Evolutionary conservation across 2,329 filamentous ascomycete genomes (phyloP).

Genomic region (Bertia moriformis): DNA sequence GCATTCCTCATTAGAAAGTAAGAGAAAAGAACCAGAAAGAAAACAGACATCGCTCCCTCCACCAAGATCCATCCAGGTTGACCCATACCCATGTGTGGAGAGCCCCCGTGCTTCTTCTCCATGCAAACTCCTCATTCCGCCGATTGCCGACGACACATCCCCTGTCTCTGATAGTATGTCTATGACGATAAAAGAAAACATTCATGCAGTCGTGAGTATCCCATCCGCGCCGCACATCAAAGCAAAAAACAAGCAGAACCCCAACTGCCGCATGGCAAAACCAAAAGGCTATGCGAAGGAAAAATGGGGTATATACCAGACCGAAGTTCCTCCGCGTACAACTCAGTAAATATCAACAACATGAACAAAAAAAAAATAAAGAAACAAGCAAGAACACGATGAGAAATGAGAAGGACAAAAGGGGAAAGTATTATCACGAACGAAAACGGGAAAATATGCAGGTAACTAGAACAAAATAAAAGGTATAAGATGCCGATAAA

Average conservation of each 20-base stretch:
- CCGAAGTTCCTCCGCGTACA: not conserved
- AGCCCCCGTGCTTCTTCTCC: too few species aligned
- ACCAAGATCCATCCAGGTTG: not conserved
- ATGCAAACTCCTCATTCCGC: too few species aligned
- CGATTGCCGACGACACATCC: too few species aligned
- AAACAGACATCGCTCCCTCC: not conserved
- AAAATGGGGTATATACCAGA: conserved; percentile 1
- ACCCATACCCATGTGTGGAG: too few species aligned
- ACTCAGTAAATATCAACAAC: not conserved
- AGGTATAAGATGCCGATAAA: not conserved
- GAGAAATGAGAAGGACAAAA: not conserved
- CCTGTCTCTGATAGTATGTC: too few species aligned
- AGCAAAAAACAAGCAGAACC: too few species aligned
- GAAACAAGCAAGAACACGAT: not conserved
- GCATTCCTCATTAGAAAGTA: not conserved
- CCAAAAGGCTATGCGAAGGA: not conserved
- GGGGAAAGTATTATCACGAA: not conserved
- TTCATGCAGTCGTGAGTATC: not conserved
- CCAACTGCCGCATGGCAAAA: not conserved
- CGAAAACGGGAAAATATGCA: not conserved
- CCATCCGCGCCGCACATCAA: not conserved
- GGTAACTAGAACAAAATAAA: not conserved
- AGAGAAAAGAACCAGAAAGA: not conserved
- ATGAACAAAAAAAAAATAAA: not conserved
- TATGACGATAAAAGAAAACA: not conserved